Evolutionary conservation across 805 yeast genomes (phyloP).

Genomic region (Teunomyces aglyptinius): DNA sequence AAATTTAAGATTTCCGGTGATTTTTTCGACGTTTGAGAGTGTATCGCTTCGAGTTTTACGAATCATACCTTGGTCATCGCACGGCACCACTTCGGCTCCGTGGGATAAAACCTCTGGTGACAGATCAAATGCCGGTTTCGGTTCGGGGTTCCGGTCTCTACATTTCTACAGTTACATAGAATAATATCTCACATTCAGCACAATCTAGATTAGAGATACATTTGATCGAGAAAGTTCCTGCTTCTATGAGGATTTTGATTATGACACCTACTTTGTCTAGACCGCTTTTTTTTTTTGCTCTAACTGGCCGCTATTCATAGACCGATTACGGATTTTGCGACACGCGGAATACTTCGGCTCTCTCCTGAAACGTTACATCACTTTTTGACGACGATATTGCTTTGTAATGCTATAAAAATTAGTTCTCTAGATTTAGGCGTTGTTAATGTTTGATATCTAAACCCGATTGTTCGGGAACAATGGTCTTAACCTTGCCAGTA

Average conservation of each 20-base stretch:
- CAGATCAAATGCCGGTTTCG: neutral
- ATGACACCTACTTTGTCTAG: neutral
- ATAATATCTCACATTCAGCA: neutral
- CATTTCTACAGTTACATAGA: neutral
- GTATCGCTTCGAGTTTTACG: neutral
- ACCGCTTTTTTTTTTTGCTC: neutral
- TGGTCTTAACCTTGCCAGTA: slow-evolving; percentile 65
- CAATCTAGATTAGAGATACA: no score
- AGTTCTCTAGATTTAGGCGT: neutral
- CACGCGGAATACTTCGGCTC: neutral
- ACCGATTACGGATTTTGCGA: slow-evolving; percentile 4
- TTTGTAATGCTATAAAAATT: neutral
- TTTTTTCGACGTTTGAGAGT: neutral
- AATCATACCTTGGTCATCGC: neutral
- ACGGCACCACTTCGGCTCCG: slow-evolving; percentile 1
- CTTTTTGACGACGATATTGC: slow-evolving; percentile 12
- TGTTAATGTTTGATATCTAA: slow-evolving; percentile 18
- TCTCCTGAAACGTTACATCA: slow-evolving; percentile 4
- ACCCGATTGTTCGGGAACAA: slow-evolving; percentile 75
- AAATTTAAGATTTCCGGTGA: slow-evolving; percentile 2
- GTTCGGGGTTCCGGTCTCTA: neutral
- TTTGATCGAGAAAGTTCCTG: no score
- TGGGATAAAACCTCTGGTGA: neutral
- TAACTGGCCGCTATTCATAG: neutral
- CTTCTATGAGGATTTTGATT: no score